Conservation (phyloP, 805 yeast genomes). For the Spencermartinsiella europaea region DNA sequence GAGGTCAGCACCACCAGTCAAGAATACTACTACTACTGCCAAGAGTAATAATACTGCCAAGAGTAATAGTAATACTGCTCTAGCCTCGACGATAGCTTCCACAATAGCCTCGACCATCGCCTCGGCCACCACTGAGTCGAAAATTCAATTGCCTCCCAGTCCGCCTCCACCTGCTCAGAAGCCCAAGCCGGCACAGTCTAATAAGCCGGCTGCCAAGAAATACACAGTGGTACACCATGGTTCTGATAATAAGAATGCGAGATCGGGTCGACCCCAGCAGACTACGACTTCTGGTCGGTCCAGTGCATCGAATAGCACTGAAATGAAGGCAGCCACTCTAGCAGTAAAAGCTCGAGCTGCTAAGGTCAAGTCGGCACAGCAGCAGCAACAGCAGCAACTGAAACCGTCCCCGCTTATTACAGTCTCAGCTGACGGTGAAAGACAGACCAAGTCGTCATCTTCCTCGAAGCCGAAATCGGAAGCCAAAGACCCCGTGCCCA, state of each 20-base stretch:
- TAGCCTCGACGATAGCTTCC: no score
- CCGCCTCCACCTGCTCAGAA: no score
- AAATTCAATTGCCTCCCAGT: no score
- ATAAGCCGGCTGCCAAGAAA: no score
- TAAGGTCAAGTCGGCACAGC: background rate
- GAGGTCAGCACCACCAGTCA: no score
- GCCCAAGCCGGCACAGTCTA: no score
- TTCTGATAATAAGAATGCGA: background rate
- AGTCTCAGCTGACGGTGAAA: background rate
- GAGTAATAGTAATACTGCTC: no score
- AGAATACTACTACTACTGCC: no score
- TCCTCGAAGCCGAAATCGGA: slow-evolving; percentile 1
- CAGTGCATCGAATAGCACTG: background rate
- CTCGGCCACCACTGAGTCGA: no score
- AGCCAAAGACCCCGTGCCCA: slow-evolving; percentile 17
- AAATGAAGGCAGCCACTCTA: background rate
- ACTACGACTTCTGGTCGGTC: background rate
- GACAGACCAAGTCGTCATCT: slow-evolving; percentile 1
- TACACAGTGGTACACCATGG: background rate
- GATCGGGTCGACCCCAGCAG: background rate
- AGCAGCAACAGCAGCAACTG: background rate
- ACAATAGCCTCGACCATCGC: no score
- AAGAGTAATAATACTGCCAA: no score
- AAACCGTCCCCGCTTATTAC: background rate
- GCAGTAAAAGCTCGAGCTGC: background rate